Evolutionary conservation across 139 green algal genomes (phyloP).

Genomic region (Chlorella sp.): DNA sequence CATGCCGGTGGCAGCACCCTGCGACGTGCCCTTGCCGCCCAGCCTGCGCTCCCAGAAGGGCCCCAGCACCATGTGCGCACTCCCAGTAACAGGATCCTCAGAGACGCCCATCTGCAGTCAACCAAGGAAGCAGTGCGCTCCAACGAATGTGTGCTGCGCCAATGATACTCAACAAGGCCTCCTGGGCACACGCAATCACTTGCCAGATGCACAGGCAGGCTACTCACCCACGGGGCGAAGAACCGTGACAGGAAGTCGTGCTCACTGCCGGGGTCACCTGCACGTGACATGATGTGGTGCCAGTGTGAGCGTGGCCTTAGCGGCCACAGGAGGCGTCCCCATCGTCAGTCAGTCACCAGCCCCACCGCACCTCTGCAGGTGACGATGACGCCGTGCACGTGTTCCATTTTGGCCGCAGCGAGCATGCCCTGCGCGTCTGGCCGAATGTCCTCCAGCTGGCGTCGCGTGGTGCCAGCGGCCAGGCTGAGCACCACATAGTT

Average conservation of each 20-base stretch:
- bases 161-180: background rate
- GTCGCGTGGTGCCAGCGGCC: background rate
- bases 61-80: constrained; percentile 56
- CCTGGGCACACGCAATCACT: background rate
- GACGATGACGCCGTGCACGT: constrained; percentile 38
- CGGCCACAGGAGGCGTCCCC: too few relatives aligned
- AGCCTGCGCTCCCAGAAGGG: constrained; percentile 49
- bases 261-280: background rate
- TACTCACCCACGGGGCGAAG: constrained; percentile 69
- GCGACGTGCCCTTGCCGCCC: constrained; percentile 5
- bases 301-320: background rate
- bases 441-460: constrained; percentile 31
- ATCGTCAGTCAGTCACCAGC: background rate
- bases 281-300: background rate
- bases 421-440: constrained; percentile 26
- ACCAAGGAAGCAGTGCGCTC: background rate
- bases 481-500: constrained; percentile 41
- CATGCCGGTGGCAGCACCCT: too few relatives aligned
- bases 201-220: background rate
- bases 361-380: background rate
- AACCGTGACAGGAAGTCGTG: constrained; percentile 60
- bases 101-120: constrained; percentile 49
- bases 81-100: constrained; percentile 85
- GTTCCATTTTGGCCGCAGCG: background rate
- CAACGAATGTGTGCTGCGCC: too few relatives aligned